Evolutionary conservation across 163 green algal species (phyloP), one percentile per base, ranked within the genome.

Genomic region (Scenedesmus sp.): DNA sequence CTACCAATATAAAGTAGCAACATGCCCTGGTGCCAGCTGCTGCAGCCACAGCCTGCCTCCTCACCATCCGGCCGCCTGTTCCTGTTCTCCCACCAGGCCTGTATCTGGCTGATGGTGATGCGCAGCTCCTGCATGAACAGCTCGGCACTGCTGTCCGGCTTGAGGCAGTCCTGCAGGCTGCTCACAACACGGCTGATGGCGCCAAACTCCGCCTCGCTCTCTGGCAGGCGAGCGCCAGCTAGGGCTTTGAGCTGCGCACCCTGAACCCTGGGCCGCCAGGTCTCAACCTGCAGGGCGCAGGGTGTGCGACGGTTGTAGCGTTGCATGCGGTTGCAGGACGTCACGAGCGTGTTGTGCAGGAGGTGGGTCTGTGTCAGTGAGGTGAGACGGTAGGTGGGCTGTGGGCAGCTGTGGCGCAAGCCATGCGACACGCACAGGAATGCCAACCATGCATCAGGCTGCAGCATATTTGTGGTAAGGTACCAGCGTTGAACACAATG

Each of bases 41-140:
- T 65, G 43, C 30, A 70, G 43, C 30, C 53, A n/a, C 46, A 15
- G 7, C 1, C 35, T 61, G 12, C 33, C 9, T 46, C 12, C 87
- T 78, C 78, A 91, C 87, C 87, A 43, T 91, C 87, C 43, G 78
- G 78, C 24, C 88, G 82, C 43, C 37, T 85, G 88, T 89, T 92
- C 72, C 88, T 78, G 80, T 85, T 89, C 88, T 89, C 81, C 88
- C 88, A 92, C 88, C 88, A 92, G 24, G 33, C 49, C 81, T 92
- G 88, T 46, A 92, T 89, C 81, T 88, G 59, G 40, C 42, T 78
- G 35, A 92, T 53, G 12, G 61, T 89, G n/a, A 40, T 81, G 20
- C 83, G 83, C 72, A 90, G 40, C n/a, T 92, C 89, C 51, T 73
- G 35, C 83, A 86, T 56, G 51, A 90, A 53, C 40, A 33, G 73